These are phyloP conservation scores for Fusarium foetens DNA, from an alignment of 2,329 filamentous ascomycete genomes.

Conservation along the genomic window DNA sequence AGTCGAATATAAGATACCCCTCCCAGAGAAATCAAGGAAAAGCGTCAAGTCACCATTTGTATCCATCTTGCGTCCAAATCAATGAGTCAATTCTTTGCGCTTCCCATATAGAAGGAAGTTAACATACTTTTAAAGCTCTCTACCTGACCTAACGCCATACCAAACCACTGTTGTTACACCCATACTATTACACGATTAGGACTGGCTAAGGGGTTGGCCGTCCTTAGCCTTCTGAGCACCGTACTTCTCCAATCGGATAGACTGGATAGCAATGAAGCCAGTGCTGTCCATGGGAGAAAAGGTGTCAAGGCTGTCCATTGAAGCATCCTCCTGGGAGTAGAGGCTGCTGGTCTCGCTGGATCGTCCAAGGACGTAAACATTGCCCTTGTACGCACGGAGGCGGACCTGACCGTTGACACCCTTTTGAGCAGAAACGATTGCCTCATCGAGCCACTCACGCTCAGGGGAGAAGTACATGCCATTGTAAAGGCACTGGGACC, in stretches of 20 bases:
- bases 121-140: slow-evolving; percentile 8
- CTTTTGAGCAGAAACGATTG: slow-evolving; percentile 67
- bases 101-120: neutral
- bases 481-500: slow-evolving; percentile 58
- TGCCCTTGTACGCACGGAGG: slow-evolving; percentile 59
- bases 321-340: slow-evolving; percentile 61
- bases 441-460: slow-evolving; percentile 54
- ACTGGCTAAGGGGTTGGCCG: slow-evolving; percentile 46
- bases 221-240: slow-evolving; percentile 48
- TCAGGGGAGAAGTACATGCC: slow-evolving; percentile 64
- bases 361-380: slow-evolving; percentile 59
- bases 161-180: slow-evolving; percentile 24
- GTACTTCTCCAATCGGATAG: slow-evolving; percentile 59
- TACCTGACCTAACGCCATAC: slow-evolving; percentile 24
- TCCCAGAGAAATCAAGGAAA: neutral
- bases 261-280: slow-evolving; percentile 65
- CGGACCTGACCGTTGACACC: slow-evolving; percentile 51
- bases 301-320: slow-evolving; percentile 64
- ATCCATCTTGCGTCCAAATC: neutral
- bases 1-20: slow-evolving; percentile 26
- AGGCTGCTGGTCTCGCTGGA: slow-evolving; percentile 59
- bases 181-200: slow-evolving; percentile 1
- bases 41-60: neutral
- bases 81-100: slow-evolving; percentile 2
- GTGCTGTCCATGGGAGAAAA: slow-evolving; percentile 76